Base-by-base conservation (phyloP, 148 eudicot species). In the Rhododendron williamsianum region DNA sequence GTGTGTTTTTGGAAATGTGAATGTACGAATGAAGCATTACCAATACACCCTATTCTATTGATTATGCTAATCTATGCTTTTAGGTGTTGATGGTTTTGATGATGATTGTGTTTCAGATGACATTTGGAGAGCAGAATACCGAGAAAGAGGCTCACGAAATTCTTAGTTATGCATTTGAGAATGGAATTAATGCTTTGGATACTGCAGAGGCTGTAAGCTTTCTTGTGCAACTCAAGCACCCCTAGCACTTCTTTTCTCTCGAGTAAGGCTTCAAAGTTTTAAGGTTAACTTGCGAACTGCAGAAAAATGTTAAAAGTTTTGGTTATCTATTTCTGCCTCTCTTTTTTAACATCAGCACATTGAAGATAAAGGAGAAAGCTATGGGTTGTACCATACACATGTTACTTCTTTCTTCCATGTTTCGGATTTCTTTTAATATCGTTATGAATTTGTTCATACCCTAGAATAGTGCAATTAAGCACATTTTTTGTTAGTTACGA, bases 91-190 rank as follows among this genome's bases (percentile, higher is more conserved):
- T 88, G 48, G 58, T 78, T 76, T 76, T 86, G 36, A 19, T 78
- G 54, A 86, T 71, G 38, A 35, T 10, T 71, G 36, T 88, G 86
- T 86, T 88, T 23, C 93, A 96, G 99, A 95, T 96, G 99, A 95
- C 99, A 52, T 96, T 91, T 90, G 99, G 99, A 65, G 93, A 94
- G 84, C 99, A 96, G 87, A 96, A 95, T 80, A 94, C 99, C 56
- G 99, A 96, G 91, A 95, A 95, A 87, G 98, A 96, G 85, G 95
- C 99, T 87, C 98, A 96, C 83, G 94, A 95, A 46, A 92, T 93
- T 52, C 97, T 96, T 80, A 91, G 88, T 87, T 95, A 95, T 86
- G 93, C 99, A 72, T 94, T 91, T 86, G 98, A 96, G 41, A 91
- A 88, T 80, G 99, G 99, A 52, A 91, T 96, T 88, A 96, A 96